These are phyloP conservation scores for Blastocrithidia nonstop DNA, from an alignment of 208 protist genomes.

Conservation along the genomic window DNA sequence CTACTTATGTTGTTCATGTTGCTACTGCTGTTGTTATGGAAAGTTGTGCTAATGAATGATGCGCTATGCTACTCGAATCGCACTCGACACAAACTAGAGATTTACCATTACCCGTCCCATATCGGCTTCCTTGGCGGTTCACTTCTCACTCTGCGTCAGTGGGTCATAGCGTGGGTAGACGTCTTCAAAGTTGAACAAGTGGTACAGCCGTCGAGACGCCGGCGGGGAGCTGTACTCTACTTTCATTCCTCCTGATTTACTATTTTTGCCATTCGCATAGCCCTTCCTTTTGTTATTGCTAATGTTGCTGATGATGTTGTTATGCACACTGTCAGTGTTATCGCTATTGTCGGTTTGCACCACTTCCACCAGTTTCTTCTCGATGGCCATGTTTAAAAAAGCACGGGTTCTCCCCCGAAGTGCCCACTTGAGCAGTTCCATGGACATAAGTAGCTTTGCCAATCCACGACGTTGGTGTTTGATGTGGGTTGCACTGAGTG, in stretches of 20 bases:
- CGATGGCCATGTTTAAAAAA: conserved; percentile 76
- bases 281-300: no score
- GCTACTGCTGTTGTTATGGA: not conserved
- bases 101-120: conserved; percentile 74
- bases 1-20: not conserved
- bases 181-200: conserved; percentile 54
- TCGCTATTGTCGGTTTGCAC: no score
- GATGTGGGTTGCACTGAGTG: conserved; percentile 59
- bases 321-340: no score
- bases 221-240: conserved; percentile 42
- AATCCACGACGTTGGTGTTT: conserved; percentile 32
- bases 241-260: conserved; percentile 13
- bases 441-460: conserved; percentile 43
- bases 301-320: no score
- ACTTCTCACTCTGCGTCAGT: conserved; percentile 37
- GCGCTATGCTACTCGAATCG: conserved; percentile 10
- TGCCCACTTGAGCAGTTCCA: conserved; percentile 65
- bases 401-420: conserved; percentile 51
- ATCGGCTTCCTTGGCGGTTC: conserved; percentile 66
- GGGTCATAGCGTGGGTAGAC: conserved; percentile 63
- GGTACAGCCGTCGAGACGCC: conserved; percentile 47
- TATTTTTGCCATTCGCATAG: not conserved
- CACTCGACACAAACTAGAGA: conserved; percentile 27
- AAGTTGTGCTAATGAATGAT: not conserved
- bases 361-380: conserved; percentile 63